Conservation (phyloP, 2,329 filamentous ascomycete species). For the Xylariaceae sp. region DNA sequence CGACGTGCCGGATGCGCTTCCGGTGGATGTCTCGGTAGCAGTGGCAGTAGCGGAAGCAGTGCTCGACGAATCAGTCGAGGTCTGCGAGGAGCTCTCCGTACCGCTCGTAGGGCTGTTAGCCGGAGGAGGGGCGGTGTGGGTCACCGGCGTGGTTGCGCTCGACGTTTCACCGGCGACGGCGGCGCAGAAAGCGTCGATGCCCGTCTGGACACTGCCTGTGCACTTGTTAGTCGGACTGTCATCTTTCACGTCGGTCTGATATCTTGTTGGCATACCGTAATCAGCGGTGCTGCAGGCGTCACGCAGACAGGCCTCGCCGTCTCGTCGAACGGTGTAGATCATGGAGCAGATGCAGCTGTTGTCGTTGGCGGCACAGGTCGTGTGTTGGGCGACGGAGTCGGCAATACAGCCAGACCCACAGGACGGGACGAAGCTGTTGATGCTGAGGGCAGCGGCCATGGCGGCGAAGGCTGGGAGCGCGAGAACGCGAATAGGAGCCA, state of each 20-base stretch:
- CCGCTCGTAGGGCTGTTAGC: conserved; percentile 12
- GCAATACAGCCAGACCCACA: conserved; percentile 27
- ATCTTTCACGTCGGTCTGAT: conserved; percentile 1
- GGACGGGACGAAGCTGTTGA: conserved; percentile 26
- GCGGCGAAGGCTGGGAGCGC: conserved; percentile 24
- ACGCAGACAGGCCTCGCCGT: conserved; percentile 29
- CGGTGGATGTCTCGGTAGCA: conserved; percentile 9
- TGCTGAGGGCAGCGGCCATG: conserved; percentile 25
- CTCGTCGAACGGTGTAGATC: conserved; percentile 28
- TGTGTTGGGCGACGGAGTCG: conserved; percentile 23
- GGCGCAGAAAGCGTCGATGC: conserved; percentile 27
- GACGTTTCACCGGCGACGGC: conserved; percentile 20
- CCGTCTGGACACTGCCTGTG: conserved; percentile 26
- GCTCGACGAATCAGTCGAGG: conserved; percentile 17
- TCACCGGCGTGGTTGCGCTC: conserved; percentile 11
- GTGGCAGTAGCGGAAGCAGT: conserved; percentile 6
- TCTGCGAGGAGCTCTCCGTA: conserved; percentile 16
- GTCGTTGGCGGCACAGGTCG: conserved; percentile 25
- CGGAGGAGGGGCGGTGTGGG: conserved; percentile 8
- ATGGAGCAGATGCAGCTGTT: conserved; percentile 27
- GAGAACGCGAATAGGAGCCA: conserved; percentile 29
- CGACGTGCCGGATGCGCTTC: neutral
- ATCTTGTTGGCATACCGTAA: too few relatives aligned
- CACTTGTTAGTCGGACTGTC: neutral
- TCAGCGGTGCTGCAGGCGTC: conserved; percentile 25